Evolutionary conservation across 306 rosid genomes (phyloP).

Genomic region (Biancaea sappan): DNA sequence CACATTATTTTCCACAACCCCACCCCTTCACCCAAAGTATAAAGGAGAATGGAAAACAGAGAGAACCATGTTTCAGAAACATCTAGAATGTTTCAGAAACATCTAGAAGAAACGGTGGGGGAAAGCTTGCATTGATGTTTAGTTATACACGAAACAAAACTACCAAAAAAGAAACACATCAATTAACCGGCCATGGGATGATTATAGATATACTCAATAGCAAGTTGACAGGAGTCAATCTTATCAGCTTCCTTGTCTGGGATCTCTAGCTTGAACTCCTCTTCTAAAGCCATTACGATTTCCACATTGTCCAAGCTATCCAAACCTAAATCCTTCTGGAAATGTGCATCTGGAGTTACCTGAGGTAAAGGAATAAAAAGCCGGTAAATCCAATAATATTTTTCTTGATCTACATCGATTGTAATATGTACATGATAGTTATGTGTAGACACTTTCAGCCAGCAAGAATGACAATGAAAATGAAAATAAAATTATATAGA

Average conservation of each 20-base stretch:
- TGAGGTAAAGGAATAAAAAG: conserved; percentile 39
- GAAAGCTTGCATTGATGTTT: conserved; percentile 26
- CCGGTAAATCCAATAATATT: neutral
- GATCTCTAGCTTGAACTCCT: conserved; percentile 96
- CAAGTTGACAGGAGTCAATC: conserved; percentile 76
- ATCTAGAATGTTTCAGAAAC: conserved; percentile 37
- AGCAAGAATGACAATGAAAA: neutral
- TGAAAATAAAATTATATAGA: neutral
- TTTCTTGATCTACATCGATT: neutral
- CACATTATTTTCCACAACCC: conserved; percentile 55
- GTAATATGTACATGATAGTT: neutral
- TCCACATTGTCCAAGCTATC: conserved; percentile 99
- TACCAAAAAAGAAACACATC: neutral
- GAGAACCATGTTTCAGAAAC: conserved; percentile 38
- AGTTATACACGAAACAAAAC: conserved; percentile 33
- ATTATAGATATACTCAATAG: conserved; percentile 86
- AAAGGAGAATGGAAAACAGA: neutral
- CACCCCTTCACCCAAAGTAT: conserved; percentile 29
- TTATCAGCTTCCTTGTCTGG: conserved; percentile 95
- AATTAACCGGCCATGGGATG: conserved; percentile 87
- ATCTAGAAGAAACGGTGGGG: conserved; percentile 30
- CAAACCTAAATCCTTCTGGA: conserved; percentile 90
- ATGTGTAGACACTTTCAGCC: neutral
- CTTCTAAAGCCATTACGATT: conserved; percentile 95
- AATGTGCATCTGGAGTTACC: conserved; percentile 83